phyloP scores from a whole-genome alignment of 208 protist genomes.

The Acanthamoeba culbertsoni region DNA sequence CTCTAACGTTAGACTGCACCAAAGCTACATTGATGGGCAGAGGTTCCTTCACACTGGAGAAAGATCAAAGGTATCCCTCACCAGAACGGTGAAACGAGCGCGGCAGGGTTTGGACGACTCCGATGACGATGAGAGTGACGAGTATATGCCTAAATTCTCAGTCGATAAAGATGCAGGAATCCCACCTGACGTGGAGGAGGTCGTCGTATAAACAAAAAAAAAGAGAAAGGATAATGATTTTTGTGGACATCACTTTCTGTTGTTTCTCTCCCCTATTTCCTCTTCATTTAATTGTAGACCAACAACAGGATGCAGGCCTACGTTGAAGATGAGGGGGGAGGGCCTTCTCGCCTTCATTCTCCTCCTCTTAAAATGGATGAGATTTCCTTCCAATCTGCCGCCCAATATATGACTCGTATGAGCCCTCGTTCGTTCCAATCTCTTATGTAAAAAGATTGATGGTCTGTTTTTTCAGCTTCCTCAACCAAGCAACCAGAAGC shows the following conservation, averaged over 20 bases:
- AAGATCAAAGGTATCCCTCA: neutral
- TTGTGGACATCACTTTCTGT: too few species aligned
- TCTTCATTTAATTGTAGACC: neutral
- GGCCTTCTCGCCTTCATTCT: too few species aligned
- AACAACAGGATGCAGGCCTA: neutral
- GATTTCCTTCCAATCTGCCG: too few species aligned
- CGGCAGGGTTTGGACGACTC: neutral
- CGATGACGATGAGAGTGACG: neutral
- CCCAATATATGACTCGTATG: too few species aligned
- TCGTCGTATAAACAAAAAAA: neutral
- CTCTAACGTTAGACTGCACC: neutral
- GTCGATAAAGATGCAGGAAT: neutral
- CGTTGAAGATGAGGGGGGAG: neutral
- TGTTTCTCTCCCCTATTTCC: too few species aligned
- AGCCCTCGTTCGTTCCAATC: too few species aligned
- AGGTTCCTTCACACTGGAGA: neutral
- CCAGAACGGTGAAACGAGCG: neutral
- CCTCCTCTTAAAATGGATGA: too few species aligned
- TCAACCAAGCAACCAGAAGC: too few species aligned
- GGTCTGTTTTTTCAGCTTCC: too few species aligned
- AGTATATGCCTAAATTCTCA: neutral
- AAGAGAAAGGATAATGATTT: too few species aligned
- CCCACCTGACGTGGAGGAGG: neutral
- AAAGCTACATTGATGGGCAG: neutral
- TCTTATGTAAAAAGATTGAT: too few species aligned